Evolutionary conservation across 306 rosid species (phyloP), one percentile per base, ranked within the genome.

Genomic region (Oxytropis ochrocephala): DNA sequence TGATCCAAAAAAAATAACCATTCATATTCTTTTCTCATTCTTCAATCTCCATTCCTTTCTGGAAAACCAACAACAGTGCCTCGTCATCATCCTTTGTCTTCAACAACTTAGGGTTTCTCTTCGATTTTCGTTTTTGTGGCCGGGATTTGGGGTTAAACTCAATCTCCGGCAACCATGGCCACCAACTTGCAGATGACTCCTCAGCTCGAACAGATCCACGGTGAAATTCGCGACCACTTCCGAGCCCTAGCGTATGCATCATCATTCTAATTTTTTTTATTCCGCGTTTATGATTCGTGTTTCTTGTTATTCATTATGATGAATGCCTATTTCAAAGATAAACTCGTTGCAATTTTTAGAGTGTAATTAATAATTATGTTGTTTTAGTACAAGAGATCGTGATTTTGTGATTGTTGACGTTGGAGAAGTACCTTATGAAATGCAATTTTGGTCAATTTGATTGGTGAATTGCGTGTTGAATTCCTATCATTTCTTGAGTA

Each of bases 181-280:
- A 48, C 79, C 83, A 81, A 70, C 75, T 85, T 90, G 81, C 90
- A 80, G 60, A 95, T 91, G 99, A 78, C 69, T 36, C 89, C 97
- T 66, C 88, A 91, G 83, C 82, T 95, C 71, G 99, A 95, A 89
- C 99, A 91, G 97, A 95, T 91, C 95, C 95, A 95, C 47, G 96
- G 97, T 18, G 96, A 95, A 89, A 95, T 95, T 82, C 90, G 81
- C 61, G 99, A 95, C 70, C 56, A 84, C 79, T 85, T 91, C 59
- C 99, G 97, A 11, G 91, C 92, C 59, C 95, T 95, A 11, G 82
- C 97, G 99, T 95, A 85, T 73, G 97, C 74, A 33, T 60, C 59
- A 30, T 47, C 16, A 9, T 49, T 2, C 18, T 41, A 47, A 30
- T 12, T 70, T 5, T 7, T 39, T 65, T 56, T 12, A 11, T 60